Percentiles rank a stretch among this genome's conserved stretches.
Evolutionary conservation across 2,329 filamentous ascomycete species (phyloP).

Genomic region (Pseudogymnoascus verrucosus): DNA sequence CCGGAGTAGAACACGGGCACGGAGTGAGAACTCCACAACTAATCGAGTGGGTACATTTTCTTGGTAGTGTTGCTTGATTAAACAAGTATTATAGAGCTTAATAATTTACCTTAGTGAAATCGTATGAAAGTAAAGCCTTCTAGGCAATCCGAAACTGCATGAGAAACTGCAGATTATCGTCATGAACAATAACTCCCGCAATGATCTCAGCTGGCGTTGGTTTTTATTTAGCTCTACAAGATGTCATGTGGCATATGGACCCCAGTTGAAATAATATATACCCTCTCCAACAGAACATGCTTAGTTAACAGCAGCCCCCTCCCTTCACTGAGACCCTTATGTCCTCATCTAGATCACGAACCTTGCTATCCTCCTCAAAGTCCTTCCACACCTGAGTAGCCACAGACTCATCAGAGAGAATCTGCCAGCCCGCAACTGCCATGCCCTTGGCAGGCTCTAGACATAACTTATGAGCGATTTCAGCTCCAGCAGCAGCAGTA

Average conservation of each 20-base stretch:
- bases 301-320: not conserved
- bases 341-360: not conserved
- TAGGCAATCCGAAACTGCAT: not conserved
- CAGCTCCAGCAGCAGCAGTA: conserved; percentile 2
- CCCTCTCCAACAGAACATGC: not conserved
- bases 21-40: too few relatives aligned
- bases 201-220: not conserved
- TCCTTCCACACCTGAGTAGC: conserved; percentile 7
- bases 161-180: not conserved
- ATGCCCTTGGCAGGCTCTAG: conserved; percentile 9
- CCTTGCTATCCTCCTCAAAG: conserved; percentile 6
- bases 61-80: not conserved
- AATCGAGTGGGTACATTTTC: not conserved
- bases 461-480: conserved; percentile 6
- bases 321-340: not conserved
- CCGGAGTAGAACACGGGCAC: too few relatives aligned
- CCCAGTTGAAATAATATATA: not conserved
- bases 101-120: not conserved
- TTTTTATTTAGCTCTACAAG: not conserved
- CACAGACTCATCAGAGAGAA: conserved; percentile 9
- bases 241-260: not conserved
- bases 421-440: conserved; percentile 4
- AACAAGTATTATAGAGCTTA: not conserved
- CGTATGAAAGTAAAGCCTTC: not conserved
- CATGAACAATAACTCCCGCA: not conserved